Conservation (phyloP, 176 grass and related monocot genomes). For the Aegilops bicornis region DNA sequence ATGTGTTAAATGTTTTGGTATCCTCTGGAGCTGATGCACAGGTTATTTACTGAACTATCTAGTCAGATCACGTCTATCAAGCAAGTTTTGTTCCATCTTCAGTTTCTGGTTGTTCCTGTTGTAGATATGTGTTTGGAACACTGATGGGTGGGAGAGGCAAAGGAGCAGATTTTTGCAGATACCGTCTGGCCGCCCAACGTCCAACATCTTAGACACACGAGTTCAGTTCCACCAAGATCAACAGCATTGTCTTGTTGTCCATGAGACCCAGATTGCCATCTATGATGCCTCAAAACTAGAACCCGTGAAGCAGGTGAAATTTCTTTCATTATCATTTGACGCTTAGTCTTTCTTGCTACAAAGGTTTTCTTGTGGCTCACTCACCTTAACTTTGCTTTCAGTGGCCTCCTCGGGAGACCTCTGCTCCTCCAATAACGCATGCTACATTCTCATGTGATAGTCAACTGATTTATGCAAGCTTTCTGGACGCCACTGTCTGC, state of each 20-base stretch:
- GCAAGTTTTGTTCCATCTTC: slow-evolving; percentile 8
- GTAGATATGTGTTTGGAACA: slow-evolving; percentile 94
- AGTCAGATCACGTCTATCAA: background rate
- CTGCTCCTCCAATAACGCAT: slow-evolving; percentile 81
- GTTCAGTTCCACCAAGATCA: slow-evolving; percentile 99
- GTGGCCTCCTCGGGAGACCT: slow-evolving; percentile 84
- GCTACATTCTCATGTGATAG: slow-evolving; percentile 98
- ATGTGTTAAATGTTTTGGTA: slow-evolving; percentile 83
- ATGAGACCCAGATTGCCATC: slow-evolving; percentile 95
- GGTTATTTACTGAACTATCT: slow-evolving; percentile 55
- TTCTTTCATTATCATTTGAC: background rate
- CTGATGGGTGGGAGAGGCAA: slow-evolving; percentile 94
- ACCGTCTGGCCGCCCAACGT: slow-evolving; percentile 57
- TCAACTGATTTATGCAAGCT: slow-evolving; percentile 93
- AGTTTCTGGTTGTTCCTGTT: slow-evolving; percentile 22
- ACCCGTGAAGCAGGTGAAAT: slow-evolving; percentile 65
- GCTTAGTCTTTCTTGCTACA: background rate
- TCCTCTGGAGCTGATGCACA: slow-evolving; percentile 98
- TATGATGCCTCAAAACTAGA: slow-evolving; percentile 93
- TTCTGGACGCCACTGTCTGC: slow-evolving; percentile 80
- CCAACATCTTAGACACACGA: slow-evolving; percentile 81
- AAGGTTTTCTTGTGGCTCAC: slow-evolving; percentile 30
- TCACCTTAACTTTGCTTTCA: slow-evolving; percentile 38
- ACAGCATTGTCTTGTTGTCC: slow-evolving; percentile 91
- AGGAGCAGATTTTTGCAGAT: slow-evolving; percentile 77